Evolutionary conservation across 1,139 yeast genomes (phyloP).

Genomic region (Taphrina populina): DNA sequence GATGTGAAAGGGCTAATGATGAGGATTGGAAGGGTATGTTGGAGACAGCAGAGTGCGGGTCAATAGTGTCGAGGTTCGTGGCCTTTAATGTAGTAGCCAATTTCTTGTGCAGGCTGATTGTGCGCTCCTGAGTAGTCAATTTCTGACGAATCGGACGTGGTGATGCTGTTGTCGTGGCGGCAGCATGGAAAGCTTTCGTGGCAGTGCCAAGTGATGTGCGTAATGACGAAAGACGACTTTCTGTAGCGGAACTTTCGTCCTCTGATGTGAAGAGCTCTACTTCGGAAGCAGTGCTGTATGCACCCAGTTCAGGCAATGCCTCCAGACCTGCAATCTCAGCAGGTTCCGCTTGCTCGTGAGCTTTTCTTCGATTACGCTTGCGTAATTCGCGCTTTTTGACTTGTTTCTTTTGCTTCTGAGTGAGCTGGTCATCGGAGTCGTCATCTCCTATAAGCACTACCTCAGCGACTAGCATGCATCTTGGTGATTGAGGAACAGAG

Average conservation of each 20-base stretch:
- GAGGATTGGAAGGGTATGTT: no score
- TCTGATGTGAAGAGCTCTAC: background rate
- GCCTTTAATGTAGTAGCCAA: constrained; percentile 3
- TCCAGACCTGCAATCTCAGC: background rate
- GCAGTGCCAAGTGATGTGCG: constrained; percentile 6
- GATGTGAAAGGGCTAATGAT: no score
- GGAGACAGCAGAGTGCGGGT: no score
- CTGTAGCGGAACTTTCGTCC: background rate
- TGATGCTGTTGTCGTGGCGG: no score
- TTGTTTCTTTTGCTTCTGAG: constrained; percentile 6
- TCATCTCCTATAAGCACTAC: no score
- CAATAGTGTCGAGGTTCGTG: no score
- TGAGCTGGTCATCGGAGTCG: background rate
- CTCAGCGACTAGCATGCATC: no score
- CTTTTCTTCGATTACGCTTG: background rate
- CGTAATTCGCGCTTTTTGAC: constrained; percentile 11
- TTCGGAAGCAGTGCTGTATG: constrained; percentile 3
- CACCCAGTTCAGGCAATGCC: constrained; percentile 8
- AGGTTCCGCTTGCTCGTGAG: constrained; percentile 6
- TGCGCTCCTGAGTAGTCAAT: background rate
- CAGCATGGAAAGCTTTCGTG: background rate
- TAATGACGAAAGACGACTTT: background rate
- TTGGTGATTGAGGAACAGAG: no score
- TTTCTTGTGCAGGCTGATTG: constrained; percentile 4
- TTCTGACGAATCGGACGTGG: background rate